Conservation (phyloP, 2,329 filamentous ascomycete genomes). For the Pseudocercospora ulei region DNA sequence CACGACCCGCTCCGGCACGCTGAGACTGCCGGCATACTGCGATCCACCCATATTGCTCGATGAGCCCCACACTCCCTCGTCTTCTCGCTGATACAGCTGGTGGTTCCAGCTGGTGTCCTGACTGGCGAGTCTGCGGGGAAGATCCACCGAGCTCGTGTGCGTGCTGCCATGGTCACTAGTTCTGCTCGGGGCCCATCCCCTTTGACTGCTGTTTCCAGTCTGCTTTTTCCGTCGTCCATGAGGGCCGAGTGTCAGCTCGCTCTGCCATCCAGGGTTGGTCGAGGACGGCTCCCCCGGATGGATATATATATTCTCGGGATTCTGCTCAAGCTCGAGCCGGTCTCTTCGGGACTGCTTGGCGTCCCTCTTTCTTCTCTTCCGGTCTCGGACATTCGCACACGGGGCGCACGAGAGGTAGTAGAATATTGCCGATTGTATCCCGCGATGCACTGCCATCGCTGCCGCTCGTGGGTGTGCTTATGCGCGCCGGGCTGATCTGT, state of each 20-base stretch:
- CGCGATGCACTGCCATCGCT: constrained; percentile 35
- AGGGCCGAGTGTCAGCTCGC: constrained; percentile 77
- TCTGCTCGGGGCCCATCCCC: constrained; percentile 23
- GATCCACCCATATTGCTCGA: constrained; percentile 22
- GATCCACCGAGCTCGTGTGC: constrained; percentile 23
- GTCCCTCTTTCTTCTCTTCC: constrained; percentile 58
- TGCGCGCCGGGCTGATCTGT: neutral
- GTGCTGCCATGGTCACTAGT: constrained; percentile 36
- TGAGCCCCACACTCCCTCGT: constrained; percentile 75
- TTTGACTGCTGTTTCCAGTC: constrained; percentile 30
- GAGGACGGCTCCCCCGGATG: constrained; percentile 68
- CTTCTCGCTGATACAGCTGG: constrained; percentile 72
- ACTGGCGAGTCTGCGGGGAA: constrained; percentile 27
- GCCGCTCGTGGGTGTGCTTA: constrained; percentile 4
- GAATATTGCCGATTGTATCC: constrained; percentile 65
- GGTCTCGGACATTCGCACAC: constrained; percentile 61
- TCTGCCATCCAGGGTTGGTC: constrained; percentile 80
- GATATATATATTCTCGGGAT: constrained; percentile 58
- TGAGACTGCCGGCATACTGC: constrained; percentile 26
- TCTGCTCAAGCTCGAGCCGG: constrained; percentile 49
- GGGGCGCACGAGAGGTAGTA: constrained; percentile 69
- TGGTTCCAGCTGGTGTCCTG: constrained; percentile 57
- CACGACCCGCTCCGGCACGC: constrained; percentile 33
- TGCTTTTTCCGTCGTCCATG: constrained; percentile 40
- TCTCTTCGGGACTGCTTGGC: constrained; percentile 48